Evolutionary conservation across 2,329 filamentous ascomycete genomes (phyloP).

Genomic region (Lasiodiplodia sp.): DNA sequence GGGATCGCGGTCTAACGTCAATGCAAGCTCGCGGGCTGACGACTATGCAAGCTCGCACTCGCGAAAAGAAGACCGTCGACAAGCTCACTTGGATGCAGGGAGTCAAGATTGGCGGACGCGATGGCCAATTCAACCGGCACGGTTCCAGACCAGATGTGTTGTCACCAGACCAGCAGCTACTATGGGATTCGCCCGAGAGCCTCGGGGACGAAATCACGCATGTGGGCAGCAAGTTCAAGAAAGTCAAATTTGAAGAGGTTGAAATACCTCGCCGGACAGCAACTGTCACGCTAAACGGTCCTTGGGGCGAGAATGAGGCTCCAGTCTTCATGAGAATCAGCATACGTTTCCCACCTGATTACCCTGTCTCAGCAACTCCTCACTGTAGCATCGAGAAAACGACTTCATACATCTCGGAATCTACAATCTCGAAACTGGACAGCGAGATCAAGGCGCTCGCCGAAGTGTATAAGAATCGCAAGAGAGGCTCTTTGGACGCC

Average conservation of each 20-base stretch:
- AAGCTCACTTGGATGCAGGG: conserved; percentile 71
- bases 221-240: conserved; percentile 67
- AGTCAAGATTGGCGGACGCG: conserved; percentile 63
- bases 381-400: conserved; percentile 65
- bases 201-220: conserved; percentile 68
- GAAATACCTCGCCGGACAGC: conserved; percentile 62
- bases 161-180: conserved; percentile 28
- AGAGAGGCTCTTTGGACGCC: conserved; percentile 66
- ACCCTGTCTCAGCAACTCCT: conserved; percentile 59
- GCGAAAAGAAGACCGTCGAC: conserved; percentile 59
- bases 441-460: conserved; percentile 63
- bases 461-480: conserved; percentile 59
- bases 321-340: conserved; percentile 64
- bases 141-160: conserved; percentile 34
- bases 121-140: conserved; percentile 34
- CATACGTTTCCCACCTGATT: conserved; percentile 65
- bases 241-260: conserved; percentile 66
- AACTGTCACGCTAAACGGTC: conserved; percentile 65
- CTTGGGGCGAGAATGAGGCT: conserved; percentile 62
- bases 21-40: conserved; percentile 58
- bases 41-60: conserved; percentile 57
- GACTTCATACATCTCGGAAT: conserved; percentile 59
- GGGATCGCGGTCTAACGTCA: conserved; percentile 45
- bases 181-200: conserved; percentile 53
- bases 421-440: conserved; percentile 57